Evolutionary conservation across 768 basidiomycete species (phyloP).

Genomic region (Xerocomellus intermedius): DNA sequence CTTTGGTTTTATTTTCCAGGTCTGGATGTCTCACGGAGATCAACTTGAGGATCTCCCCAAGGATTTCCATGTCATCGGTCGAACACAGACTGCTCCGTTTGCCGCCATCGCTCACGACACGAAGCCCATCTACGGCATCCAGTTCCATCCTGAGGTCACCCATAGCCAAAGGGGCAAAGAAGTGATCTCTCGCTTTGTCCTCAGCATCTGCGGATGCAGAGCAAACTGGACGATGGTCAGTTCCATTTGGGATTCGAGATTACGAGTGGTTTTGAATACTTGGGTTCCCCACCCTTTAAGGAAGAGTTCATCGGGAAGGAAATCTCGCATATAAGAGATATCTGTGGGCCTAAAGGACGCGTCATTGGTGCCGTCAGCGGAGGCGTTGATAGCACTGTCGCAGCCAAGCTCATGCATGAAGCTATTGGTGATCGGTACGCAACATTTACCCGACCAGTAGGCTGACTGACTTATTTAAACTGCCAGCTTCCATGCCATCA

Average conservation of each 20-base stretch:
- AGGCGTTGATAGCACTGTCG: conserved; percentile 97
- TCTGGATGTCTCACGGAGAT: conserved; percentile 99
- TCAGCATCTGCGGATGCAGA: conserved; percentile 79
- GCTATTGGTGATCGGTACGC: conserved; percentile 92
- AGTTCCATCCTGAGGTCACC: conserved; percentile 98
- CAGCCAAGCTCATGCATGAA: conserved; percentile 99
- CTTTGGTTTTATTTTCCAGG: conserved; percentile 48
- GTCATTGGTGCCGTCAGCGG: conserved; percentile 98
- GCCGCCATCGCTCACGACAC: conserved; percentile 91
- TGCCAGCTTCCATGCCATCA: conserved; percentile 93
- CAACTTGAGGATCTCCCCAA: conserved; percentile 80
- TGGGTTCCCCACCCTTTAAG: conserved; percentile 36
- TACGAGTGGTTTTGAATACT: background rate
- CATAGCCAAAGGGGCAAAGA: conserved; percentile 89
- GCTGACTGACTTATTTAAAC: background rate
- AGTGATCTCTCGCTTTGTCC: conserved; percentile 81
- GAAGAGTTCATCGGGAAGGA: conserved; percentile 98
- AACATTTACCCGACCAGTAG: conserved; percentile 11
- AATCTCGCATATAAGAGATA: conserved; percentile 87
- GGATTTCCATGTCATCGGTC: conserved; percentile 85
- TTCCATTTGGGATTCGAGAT: conserved; percentile 3
- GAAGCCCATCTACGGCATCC: conserved; percentile 92
- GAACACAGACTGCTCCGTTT: conserved; percentile 83
- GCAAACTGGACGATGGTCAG: conserved; percentile 92
- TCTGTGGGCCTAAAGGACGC: conserved; percentile 91